These are phyloP conservation scores for Pseudogymnoascus verrucosus DNA, from an alignment of 2,329 filamentous ascomycete species.

Conservation along the genomic window DNA sequence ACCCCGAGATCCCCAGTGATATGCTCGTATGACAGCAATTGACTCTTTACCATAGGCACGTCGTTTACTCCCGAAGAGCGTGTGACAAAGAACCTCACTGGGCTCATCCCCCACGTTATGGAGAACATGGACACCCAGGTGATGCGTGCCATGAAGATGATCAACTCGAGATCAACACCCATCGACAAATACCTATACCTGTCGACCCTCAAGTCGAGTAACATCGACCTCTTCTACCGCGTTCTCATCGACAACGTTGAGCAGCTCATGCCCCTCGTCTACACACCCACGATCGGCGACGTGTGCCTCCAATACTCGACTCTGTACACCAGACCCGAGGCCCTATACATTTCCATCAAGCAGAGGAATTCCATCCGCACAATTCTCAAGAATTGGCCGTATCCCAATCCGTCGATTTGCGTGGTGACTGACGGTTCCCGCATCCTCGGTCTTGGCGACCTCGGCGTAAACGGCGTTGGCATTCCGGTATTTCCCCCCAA, in stretches of 20 bases:
- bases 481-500: constrained; percentile 62
- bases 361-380: constrained; percentile 84
- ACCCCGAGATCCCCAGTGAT: constrained; percentile 5
- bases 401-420: constrained; percentile 83
- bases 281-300: constrained; percentile 87
- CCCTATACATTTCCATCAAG: constrained; percentile 90
- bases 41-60: constrained; percentile 39
- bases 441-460: constrained; percentile 84
- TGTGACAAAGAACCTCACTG: constrained; percentile 55
- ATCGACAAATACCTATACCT: constrained; percentile 83
- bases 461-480: constrained; percentile 94
- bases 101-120: constrained; percentile 56
- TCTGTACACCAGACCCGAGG: constrained; percentile 90
- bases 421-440: constrained; percentile 95
- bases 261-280: constrained; percentile 76
- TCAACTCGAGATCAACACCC: constrained; percentile 57
- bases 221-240: constrained; percentile 76
- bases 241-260: constrained; percentile 68
- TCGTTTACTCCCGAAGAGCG: constrained; percentile 58
- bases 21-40: constrained; percentile 10
- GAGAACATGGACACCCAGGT: constrained; percentile 53
- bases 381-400: constrained; percentile 90
- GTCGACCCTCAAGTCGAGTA: constrained; percentile 65
- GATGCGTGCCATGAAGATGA: constrained; percentile 64
- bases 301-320: constrained; percentile 95